Base-by-base conservation (phyloP, 2,329 filamentous ascomycete genomes). In the Fusarium floridanum region DNA sequence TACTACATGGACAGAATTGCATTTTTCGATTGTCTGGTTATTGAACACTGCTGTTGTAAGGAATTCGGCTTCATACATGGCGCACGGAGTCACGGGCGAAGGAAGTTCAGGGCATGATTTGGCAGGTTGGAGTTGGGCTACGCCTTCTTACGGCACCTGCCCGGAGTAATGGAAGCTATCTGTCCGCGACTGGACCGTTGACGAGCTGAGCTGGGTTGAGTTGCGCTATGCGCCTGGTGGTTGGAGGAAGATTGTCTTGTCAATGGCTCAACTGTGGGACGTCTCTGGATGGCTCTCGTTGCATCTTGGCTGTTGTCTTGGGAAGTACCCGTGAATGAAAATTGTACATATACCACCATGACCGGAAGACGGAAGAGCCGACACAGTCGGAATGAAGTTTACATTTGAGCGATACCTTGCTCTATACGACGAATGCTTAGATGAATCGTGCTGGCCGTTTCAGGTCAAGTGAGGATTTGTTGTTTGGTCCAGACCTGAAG, bases 281-380 rank as follows among this genome's bases (percentile, higher is more conserved):
- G 17, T 73, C 59, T 68, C 50, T 66, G 61, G 63, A 55, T 32
- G 67, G 67, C 65, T 64, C 68, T 70, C 57, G 66, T 55, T 68
- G 64, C 72, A 76, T 78, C 66, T 72, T 66, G 76, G 67, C 72
- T 75, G 66, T 72, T 50, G 73, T 72, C 65, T 72, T 74, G 75
- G 68, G 73, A 69, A 66, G 70, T 66, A 72, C 74, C 71, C 64
- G 77, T 81, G 81, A 78, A 77, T 78, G 79, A 81, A 82, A 81
- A 80, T 77, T 84, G 83, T 84, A 84, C 81, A 85, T 84, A 84
- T 82, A 80, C 80, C 79, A 80, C 80, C 79, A 81, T 82, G 82
- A 82, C 81, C 71, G 80, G 80, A 78, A 77, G 78, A 81, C 77
- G 80, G 75, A 74, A 76, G 72, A 78, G 67, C 67, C 70, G 72